Conservation (phyloP, 2,329 filamentous ascomycete genomes). For the Tympanopsis confertula region DNA sequence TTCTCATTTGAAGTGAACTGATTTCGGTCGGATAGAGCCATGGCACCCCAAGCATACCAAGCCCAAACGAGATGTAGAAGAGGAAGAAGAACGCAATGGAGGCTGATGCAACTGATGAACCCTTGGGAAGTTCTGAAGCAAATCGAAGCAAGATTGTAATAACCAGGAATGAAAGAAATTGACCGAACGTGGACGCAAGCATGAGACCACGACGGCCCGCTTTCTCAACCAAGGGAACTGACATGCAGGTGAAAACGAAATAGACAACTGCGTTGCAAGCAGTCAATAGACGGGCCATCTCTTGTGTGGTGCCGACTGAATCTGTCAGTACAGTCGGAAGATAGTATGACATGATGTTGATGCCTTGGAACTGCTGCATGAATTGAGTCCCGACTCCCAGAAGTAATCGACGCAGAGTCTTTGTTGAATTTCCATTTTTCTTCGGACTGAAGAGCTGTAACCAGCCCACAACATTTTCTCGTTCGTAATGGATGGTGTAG, state of each 20-base stretch:
- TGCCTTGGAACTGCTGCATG: slow-evolving; percentile 32
- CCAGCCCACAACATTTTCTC: slow-evolving; percentile 34
- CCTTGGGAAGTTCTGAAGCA: neutral
- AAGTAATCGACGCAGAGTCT: slow-evolving; percentile 34
- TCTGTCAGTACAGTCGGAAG: slow-evolving; percentile 3
- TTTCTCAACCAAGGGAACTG: slow-evolving; percentile 2
- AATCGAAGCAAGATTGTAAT: slow-evolving; percentile 1
- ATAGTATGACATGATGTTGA: slow-evolving; percentile 5
- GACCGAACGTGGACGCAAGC: slow-evolving; percentile 1
- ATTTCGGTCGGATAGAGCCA: slow-evolving; percentile 18
- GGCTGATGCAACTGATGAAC: neutral
- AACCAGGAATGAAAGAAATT: slow-evolving; percentile 1
- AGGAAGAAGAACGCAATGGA: slow-evolving; percentile 3
- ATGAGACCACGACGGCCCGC: slow-evolving; percentile 3
- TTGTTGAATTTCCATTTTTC: too few relatives aligned
- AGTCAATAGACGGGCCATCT: slow-evolving; percentile 3
- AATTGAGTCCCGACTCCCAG: slow-evolving; percentile 40
- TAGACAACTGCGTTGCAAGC: slow-evolving; percentile 3
- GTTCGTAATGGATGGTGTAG: slow-evolving; percentile 16
- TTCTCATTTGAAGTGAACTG: slow-evolving; percentile 20
- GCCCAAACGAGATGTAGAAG: slow-evolving; percentile 2
- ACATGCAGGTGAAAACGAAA: neutral
- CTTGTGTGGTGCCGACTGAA: slow-evolving; percentile 2
- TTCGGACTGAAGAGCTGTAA: slow-evolving; percentile 32
- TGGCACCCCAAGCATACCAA: slow-evolving; percentile 6